phyloP scores from a whole-genome alignment of 108 stramenopile species.

The Parmales sp. region DNA sequence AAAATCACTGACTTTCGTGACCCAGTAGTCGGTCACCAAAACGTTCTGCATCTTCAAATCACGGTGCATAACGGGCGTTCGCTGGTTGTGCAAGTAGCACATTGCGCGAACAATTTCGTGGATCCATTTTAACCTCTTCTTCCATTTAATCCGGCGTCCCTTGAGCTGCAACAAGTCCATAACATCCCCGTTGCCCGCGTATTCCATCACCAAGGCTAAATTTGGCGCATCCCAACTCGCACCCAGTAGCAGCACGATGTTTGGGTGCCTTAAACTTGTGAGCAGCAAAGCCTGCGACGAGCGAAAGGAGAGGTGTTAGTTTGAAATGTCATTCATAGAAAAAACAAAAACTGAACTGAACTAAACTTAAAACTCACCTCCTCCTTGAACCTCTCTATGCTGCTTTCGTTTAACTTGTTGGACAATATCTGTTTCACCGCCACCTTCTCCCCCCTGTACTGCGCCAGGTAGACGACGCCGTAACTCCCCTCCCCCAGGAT shows the following conservation, averaged over 20 bases:
- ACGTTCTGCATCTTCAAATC: neutral
- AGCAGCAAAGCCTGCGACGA: too few relatives aligned
- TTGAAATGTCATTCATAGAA: too few relatives aligned
- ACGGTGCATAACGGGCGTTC: neutral
- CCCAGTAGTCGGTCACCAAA: neutral
- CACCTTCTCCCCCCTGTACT: neutral
- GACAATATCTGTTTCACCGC: neutral
- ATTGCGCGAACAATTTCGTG: neutral
- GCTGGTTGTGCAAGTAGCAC: neutral
- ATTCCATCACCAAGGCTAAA: neutral
- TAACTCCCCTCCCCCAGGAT: neutral
- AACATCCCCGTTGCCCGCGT: neutral
- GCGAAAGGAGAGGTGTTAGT: too few relatives aligned
- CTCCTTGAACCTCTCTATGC: neutral
- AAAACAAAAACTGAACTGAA: too few relatives aligned
- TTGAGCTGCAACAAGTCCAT: neutral
- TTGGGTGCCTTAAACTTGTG: neutral
- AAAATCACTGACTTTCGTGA: neutral
- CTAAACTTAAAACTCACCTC: too few relatives aligned
- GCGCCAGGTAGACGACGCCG: neutral
- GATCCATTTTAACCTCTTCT: neutral
- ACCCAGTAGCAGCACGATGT: neutral
- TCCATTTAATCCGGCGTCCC: neutral
- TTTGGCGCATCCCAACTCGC: neutral
- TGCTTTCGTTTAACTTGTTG: neutral